phyloP scores from a whole-genome alignment of 768 basidiomycete genomes.

The Lentinula detonsa region DNA sequence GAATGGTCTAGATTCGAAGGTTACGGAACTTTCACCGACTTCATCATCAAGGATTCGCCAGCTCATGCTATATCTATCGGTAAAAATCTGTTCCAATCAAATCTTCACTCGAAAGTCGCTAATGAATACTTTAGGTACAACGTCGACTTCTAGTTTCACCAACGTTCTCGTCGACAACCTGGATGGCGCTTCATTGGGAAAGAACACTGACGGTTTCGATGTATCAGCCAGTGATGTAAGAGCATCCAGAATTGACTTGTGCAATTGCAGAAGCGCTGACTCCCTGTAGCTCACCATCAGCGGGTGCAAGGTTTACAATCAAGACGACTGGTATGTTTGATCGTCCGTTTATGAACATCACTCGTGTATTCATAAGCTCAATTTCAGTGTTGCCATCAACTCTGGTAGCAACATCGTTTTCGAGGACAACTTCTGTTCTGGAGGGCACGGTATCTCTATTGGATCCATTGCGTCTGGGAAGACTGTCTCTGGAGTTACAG shows the following conservation, averaged over 20 bases:
- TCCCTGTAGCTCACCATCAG: neutral
- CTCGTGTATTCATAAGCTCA: neutral
- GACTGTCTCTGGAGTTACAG: neutral
- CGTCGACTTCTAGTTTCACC: neutral
- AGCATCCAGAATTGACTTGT: conserved; percentile 1
- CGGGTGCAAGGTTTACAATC: neutral
- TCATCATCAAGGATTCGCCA: conserved; percentile 7
- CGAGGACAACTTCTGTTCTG: conserved; percentile 30
- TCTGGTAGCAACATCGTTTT: conserved; percentile 20
- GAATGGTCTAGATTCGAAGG: conserved; percentile 1
- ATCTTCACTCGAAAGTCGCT: too few species aligned
- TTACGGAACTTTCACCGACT: conserved; percentile 5
- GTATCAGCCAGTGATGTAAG: conserved; percentile 11
- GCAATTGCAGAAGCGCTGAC: neutral
- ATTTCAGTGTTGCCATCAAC: conserved; percentile 36
- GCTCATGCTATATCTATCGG: conserved; percentile 8
- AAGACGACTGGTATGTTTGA: neutral
- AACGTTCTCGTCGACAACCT: neutral
- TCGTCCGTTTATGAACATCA: neutral
- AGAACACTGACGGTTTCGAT: conserved; percentile 26
- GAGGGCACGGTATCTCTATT: conserved; percentile 45
- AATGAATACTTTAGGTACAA: neutral
- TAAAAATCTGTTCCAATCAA: neutral
- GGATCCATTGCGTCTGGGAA: conserved; percentile 34
- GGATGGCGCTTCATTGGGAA: conserved; percentile 9